Conservation (phyloP, 2,329 filamentous ascomycete species). For the Aspergillus texensis region DNA sequence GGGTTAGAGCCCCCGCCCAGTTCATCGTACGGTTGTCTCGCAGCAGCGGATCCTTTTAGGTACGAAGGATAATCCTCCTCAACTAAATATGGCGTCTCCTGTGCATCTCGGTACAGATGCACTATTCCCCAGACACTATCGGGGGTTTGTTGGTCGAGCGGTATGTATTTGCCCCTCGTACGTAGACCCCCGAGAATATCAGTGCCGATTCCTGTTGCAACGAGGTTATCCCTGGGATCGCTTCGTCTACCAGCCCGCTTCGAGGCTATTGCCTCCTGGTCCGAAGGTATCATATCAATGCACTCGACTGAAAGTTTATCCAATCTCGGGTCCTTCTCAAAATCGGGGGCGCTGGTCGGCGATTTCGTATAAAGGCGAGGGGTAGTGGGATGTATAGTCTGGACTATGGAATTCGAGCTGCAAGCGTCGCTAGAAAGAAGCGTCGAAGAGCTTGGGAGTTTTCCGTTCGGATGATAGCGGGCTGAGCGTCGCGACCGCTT, state of each 20-base stretch:
- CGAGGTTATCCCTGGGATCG: constrained; percentile 38
- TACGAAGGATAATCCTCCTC: constrained; percentile 50
- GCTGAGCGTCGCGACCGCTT: constrained; percentile 25
- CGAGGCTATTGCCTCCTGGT: constrained; percentile 26
- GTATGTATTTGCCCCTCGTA: constrained; percentile 79
- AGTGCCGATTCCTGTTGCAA: constrained; percentile 54
- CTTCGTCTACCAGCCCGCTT: constrained; percentile 26
- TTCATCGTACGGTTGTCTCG: constrained; percentile 30
- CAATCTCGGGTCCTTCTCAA: constrained; percentile 73
- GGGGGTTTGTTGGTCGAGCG: constrained; percentile 70
- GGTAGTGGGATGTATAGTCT: constrained; percentile 8
- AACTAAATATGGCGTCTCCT: constrained; percentile 67
- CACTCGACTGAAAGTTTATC: constrained; percentile 77
- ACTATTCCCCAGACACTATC: constrained; percentile 91
- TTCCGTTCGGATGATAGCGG: constrained; percentile 13
- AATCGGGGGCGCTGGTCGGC: constrained; percentile 17
- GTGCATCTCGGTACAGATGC: constrained; percentile 85
- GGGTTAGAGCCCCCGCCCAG: constrained; percentile 25
- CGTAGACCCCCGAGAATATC: constrained; percentile 64
- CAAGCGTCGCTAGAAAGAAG: constrained; percentile 7
- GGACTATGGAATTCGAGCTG: constrained; percentile 12
- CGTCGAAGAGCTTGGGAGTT: constrained; percentile 13
- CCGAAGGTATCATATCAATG: constrained; percentile 67
- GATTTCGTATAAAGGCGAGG: constrained; percentile 24
- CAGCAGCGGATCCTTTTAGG: constrained; percentile 41